Evolutionary conservation across 2,329 filamentous ascomycete species (phyloP).

Genomic region (Neopestalotiopsis rosae): DNA sequence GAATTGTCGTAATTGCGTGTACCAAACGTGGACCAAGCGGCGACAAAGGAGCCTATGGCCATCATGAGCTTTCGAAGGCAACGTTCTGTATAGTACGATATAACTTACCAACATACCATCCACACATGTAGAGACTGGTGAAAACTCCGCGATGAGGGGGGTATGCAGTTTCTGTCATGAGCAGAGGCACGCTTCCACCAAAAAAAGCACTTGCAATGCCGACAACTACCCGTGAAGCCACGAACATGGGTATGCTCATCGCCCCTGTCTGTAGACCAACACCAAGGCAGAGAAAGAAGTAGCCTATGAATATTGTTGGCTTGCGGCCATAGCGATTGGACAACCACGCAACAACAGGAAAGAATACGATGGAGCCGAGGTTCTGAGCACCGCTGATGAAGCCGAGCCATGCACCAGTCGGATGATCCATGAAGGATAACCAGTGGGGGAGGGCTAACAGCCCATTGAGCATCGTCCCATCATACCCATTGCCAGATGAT

Average conservation of each 20-base stretch:
- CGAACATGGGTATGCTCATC: slow-evolving; percentile 25
- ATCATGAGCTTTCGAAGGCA: slow-evolving; percentile 23
- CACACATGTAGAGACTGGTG: not conserved
- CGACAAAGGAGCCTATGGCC: slow-evolving; percentile 4
- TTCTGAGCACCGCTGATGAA: slow-evolving; percentile 43
- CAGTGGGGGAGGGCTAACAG: slow-evolving; percentile 47
- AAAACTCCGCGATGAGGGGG: slow-evolving; percentile 29
- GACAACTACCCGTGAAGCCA: slow-evolving; percentile 31
- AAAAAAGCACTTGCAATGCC: slow-evolving; percentile 31
- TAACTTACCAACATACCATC: slow-evolving; percentile 16
- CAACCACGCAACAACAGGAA: slow-evolving; percentile 42
- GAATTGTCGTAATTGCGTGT: slow-evolving; percentile 22
- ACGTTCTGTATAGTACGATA: no score
- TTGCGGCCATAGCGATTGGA: slow-evolving; percentile 43
- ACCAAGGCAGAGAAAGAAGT: slow-evolving; percentile 34
- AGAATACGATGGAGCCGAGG: slow-evolving; percentile 43
- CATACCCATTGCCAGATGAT: slow-evolving; percentile 39
- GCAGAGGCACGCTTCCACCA: slow-evolving; percentile 31
- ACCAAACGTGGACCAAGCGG: slow-evolving; percentile 27
- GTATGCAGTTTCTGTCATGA: slow-evolving; percentile 34
- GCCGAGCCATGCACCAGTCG: slow-evolving; percentile 40
- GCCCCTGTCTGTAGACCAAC: slow-evolving; percentile 33
- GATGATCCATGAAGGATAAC: slow-evolving; percentile 46
- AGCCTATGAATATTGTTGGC: slow-evolving; percentile 38
- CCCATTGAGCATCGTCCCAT: slow-evolving; percentile 43